Evolutionary conservation across 208 protist genomes (phyloP), one percentile per base, ranked within the genome.

Genomic region (Wallacemonas collosoma): DNA sequence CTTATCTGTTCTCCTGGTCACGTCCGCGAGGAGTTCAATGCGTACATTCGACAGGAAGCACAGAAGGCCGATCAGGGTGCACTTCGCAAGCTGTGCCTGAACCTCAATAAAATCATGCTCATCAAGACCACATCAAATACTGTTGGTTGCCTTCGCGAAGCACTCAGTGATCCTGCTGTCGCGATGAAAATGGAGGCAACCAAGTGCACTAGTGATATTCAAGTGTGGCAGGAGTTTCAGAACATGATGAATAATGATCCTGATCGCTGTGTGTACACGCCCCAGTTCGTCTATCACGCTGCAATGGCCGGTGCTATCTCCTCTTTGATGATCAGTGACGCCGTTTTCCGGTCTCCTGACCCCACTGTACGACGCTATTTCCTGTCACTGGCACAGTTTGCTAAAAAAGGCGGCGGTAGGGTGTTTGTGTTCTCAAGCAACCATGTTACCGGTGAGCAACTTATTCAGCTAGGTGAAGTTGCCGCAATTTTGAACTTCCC

Each of bases 391-490:
- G 83, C 94, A 12, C 90, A 98, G 56, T 86, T 82, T 43, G 97
- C 98, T 3, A 89, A 90, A 26, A 69, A 92, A 7, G 85, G 85
- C 47, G 90, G 92, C 40, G 93, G 88, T 3, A 0, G 86, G 0
- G 96, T 99, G 15, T 80, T 78, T 62, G 82, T 99, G 26, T 99
- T 98, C 72, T 98, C 96, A 39, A 95, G 91, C 57, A 87, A 94
- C 26, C 98, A 99, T 77, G 89, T 98, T 26, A 97, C 96, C 0
- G 98, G 98, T 14, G 93, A 99, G 77, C 95, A 99, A 80, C 84
- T 99, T 38, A 77, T 76, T 6, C 85, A 97, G 69, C 75, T 99
- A 3, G 93, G 92, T 41, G 96, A 93, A 43, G 78, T 98, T 12
- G 98, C 98, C 1, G 96, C 97, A 8, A 93, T 99, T 61, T 69